Base-by-base conservation (phyloP, 352 stramenopile genomes). In the Phytophthora palmivora region DNA sequence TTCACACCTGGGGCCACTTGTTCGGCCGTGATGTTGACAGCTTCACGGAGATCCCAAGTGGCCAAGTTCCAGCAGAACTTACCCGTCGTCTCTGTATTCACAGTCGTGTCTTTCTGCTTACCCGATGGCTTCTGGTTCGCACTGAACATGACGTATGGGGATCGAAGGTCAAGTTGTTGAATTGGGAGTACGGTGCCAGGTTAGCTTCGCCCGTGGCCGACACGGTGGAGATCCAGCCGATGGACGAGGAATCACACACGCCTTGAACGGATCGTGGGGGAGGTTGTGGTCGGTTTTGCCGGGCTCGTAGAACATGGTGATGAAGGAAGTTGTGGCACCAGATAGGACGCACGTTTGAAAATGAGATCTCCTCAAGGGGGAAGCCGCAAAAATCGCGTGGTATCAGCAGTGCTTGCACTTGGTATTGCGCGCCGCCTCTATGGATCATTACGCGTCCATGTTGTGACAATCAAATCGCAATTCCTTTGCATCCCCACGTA, bases 61-160 rank as follows among this genome's bases (percentile, higher is more conserved):
- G 59, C 64, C 46, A 73, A 28, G 22, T 73, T 73, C 59, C 58
- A 69, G 47, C 51, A 64, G 52, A 73, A 73, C 30, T 73, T 69
- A 46, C 64, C 64, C 5, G 64, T 73, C 11, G 53, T 59, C 53
- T 70, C 59, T 0, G 60, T 67, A 42, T 70, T 74, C 18, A 70
- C 66, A 1, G 49, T 51, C 43, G 66, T 74, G 38, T 74, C 66
- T 52, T 74, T 74, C 49, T 70, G 59, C 30, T 51, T 37, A 21
- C 65, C 65, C 21, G 58, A 66, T 10, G 65, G 65, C 59, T 60
- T 73, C 54, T 70, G 66, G 60, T 74, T 74, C 15, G 60, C 60
- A 19, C 59, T 70, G 49, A 74, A 74, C 66, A 74, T 74, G 54
- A 74, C 60, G 49, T 70, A 70, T 7, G 66, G 66, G 59, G 66